Evolutionary conservation across 225 moss, liverwort and hornwort genomes (phyloP), one percentile per base, ranked within the genome.

Genomic region (Ulota crispa): DNA sequence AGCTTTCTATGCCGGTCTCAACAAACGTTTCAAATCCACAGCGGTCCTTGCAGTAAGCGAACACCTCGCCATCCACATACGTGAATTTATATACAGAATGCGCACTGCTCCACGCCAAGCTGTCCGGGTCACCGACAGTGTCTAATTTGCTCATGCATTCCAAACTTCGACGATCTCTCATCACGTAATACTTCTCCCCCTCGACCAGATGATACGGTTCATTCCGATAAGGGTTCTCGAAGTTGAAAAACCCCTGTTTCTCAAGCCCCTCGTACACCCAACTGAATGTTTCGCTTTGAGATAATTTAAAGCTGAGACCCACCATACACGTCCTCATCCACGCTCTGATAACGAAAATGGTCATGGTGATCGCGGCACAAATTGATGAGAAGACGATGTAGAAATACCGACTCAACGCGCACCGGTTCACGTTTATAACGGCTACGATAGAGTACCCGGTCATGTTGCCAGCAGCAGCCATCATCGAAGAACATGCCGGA

Each of bases 11-110:
- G 5, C 59, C 28, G 9, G 9, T 42, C 57, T 70, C 23, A 11
- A 6, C 6, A 1, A 79, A 30, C 30, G 37, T 70, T 37, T 79
- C 57, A 23, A 70, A 60, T 20, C 70, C 70, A 59, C 11, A 41
- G 12, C 28, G 36, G 43, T 78, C 69, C 28, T 79, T 79, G 69
- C 59, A 70, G 43, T 70, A 79, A 57, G 79, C 79, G 42, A 39
- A 30, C 1, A 79, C 70, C 26, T n/a, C 3, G 16, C 26, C 68
- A 30, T 56, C 30, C 0, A 21, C 39, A 60, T 56, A 68, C 1
- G 28, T 79, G 30, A 79, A 79, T 31, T 79, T 70, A 59, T 70
- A 79, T 3, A 21, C 68, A 43, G 57, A 56, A 3, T 69, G 30
- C 1, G 69, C 59, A 55, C 12, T 70, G 79, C 59, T 70, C 69